Conservation (phyloP, 2,329 filamentous ascomycete species). For the Eutypella sp. region DNA sequence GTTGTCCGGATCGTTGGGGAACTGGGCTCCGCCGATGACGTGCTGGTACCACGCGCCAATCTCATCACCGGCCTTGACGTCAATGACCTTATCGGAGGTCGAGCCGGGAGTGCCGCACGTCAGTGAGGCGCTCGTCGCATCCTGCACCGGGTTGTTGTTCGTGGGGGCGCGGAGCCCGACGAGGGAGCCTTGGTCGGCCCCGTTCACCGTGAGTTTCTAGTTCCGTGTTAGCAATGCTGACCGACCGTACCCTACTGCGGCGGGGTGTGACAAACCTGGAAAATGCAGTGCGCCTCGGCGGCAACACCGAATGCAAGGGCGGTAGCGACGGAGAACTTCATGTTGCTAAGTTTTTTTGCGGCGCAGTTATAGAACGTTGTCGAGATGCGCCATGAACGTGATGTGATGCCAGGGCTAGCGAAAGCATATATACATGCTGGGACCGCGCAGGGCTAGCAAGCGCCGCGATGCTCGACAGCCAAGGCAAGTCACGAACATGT, state of each 20-base stretch:
- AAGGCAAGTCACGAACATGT: background rate
- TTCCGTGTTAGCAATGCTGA: constrained; percentile 6
- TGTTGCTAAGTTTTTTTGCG: constrained; percentile 17
- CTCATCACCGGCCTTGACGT: constrained; percentile 45
- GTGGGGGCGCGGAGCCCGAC: constrained; percentile 42
- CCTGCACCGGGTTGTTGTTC: constrained; percentile 49
- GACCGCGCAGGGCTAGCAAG: background rate
- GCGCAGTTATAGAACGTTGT: background rate
- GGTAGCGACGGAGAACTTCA: constrained; percentile 33
- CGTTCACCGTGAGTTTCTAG: constrained; percentile 43
- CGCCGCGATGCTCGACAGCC: background rate
- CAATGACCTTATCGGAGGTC: constrained; percentile 39
- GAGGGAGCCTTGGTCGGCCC: constrained; percentile 36
- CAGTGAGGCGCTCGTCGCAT: constrained; percentile 38
- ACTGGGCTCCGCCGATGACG: constrained; percentile 48
- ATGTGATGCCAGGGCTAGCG: background rate
- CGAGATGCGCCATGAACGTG: too few relatives aligned
- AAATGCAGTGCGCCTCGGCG: constrained; percentile 37
- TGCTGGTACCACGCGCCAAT: constrained; percentile 50
- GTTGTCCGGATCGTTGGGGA: constrained; percentile 43
- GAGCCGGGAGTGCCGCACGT: constrained; percentile 42
- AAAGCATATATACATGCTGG: background rate
- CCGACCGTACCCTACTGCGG: background rate
- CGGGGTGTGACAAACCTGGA: constrained; percentile 28
- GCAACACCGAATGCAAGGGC: constrained; percentile 29